Conservation (phyloP, 2,329 filamentous ascomycete genomes). For the Furcasterigmium sp. region DNA sequence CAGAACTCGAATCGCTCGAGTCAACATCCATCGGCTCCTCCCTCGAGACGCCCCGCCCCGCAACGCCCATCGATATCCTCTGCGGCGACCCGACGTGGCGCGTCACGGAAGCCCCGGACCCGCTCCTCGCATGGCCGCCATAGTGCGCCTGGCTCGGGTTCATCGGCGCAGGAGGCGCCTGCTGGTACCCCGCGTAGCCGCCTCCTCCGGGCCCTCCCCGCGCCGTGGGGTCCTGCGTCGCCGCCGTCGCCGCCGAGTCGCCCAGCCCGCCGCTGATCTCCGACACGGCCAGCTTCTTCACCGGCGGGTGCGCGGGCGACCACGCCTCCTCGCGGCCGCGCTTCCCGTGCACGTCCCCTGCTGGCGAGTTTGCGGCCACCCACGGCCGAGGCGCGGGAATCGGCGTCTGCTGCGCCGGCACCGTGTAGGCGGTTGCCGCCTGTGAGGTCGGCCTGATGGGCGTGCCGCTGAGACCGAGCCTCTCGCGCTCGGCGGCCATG, state of each 20-base stretch:
- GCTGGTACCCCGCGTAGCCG: neutral
- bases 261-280: constrained; percentile 29
- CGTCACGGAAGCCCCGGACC: neutral
- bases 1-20: constrained; percentile 2
- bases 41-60: constrained; percentile 8
- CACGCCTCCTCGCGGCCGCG: constrained; percentile 4
- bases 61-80: constrained; percentile 16
- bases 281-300: constrained; percentile 20
- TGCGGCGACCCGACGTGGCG: neutral
- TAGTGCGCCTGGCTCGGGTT: neutral
- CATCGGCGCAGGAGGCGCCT: no score
- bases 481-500: neutral
- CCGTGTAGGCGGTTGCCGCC: neutral
- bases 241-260: constrained; percentile 28
- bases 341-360: constrained; percentile 3
- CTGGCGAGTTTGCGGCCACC: neutral
- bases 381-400: constrained; percentile 1
- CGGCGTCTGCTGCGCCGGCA: no score
- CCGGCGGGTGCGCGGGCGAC: neutral
- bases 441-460: neutral
- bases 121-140: neutral
- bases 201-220: constrained; percentile 11
- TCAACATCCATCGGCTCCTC: constrained; percentile 1
- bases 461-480: neutral
- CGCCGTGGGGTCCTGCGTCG: constrained; percentile 28